These are phyloP conservation scores for Adansonia gregorii DNA, from an alignment of 441 rosid species.

Conservation along the genomic window DNA sequence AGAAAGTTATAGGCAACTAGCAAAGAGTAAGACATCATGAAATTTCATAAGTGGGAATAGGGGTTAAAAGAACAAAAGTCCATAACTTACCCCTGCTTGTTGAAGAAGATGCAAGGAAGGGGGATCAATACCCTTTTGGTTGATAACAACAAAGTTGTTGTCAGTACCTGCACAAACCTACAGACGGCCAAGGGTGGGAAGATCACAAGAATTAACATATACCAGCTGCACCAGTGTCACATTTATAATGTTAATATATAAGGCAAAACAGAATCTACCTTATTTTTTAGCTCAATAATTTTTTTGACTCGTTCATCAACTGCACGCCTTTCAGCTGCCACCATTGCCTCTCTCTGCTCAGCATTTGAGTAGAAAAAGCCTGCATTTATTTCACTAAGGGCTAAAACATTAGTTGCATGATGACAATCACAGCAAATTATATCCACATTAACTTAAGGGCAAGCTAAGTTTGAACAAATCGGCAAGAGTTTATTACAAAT, in stretches of 20 bases:
- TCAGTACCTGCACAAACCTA: constrained; percentile 90
- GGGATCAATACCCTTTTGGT: constrained; percentile 99
- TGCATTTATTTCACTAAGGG: constrained; percentile 90
- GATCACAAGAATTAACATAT: not conserved
- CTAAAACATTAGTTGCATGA: constrained; percentile 37
- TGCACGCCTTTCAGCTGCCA: constrained; percentile 86
- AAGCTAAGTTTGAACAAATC: not conserved
- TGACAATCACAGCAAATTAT: not conserved
- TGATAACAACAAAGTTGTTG: constrained; percentile 75
- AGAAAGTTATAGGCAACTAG: constrained; percentile 8
- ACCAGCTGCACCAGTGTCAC: not conserved
- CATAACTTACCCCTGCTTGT: constrained; percentile 46
- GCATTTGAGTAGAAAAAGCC: constrained; percentile 99
- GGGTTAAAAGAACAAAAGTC: not conserved
- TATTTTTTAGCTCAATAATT: constrained; percentile 38
- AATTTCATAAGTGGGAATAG: not conserved
- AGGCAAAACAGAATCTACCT: constrained; percentile 46
- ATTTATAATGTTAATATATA: not conserved
- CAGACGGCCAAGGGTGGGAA: constrained; percentile 26
- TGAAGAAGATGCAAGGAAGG: constrained; percentile 94
- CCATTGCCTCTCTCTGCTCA: constrained; percentile 98
- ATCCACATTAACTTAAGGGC: not conserved
- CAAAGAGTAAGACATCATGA: not conserved
- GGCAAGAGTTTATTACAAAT: not conserved
- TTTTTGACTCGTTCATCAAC: constrained; percentile 85